Base-by-base conservation (phyloP, 2,329 filamentous ascomycete genomes). In the Hypoxylon sp. region DNA sequence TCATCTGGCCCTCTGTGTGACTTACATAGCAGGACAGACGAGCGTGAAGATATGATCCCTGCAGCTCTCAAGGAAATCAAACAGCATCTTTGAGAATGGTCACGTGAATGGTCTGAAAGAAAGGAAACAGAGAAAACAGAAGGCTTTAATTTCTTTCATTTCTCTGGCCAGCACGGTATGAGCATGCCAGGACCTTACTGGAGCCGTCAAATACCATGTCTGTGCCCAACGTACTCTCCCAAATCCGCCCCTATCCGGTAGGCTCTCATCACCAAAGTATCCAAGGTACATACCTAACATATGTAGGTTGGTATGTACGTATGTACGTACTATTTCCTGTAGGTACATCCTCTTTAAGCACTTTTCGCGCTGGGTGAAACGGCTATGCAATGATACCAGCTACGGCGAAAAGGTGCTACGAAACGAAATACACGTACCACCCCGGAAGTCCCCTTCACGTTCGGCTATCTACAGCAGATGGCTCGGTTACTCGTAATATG, bases 21-120 rank as follows among this genome's bases (percentile, higher is more conserved):
- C n/a, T n/a, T n/a, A n/a, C n/a, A n/a, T n/a, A 7, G 26, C 26
- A n/a, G 40, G 28, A n/a, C 48, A 59, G 20, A 52, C 46, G 20
- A 52, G 24, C 12, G 30, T 46, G 40, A 52, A 52, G 28, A 59
- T 45, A 1, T 45, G 46, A 16, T 51, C 46, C 36, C 33, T 33
- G 49, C n/a, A n/a, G 33, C 45, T 50, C 44, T 42, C 20, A 46
- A 2, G 36, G 55, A 12, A 58, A 51, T 26, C 45, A 18, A 58
- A 26, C 18, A 49, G 40, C 36, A 51, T 24, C 24, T 44, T 24
- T 12, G 40, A 51, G 16, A 4, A 33, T n/a, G 18, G 18, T 24
- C 16, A 16, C 12, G 14, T 22, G 18, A 6, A 18, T 2, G 24
- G 4, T n/a, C n/a, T n/a, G n/a, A n/a, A n/a, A n/a, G n/a, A n/a